Evolutionary conservation across 176 grass and related monocot species (phyloP).

Genomic region (Avena eriantha): DNA sequence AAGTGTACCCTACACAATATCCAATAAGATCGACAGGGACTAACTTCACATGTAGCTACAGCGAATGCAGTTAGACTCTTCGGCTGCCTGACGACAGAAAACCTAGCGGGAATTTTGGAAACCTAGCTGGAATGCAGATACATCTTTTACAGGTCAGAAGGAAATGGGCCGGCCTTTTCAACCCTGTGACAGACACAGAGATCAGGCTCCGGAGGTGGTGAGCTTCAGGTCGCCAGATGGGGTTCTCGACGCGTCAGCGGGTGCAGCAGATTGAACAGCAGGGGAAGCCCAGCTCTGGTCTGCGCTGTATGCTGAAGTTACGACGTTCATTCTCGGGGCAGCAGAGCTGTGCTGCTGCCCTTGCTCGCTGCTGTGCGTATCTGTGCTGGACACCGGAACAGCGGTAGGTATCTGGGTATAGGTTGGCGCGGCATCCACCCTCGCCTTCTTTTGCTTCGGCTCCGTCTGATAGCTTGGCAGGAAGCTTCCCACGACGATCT

Average conservation of each 20-base stretch:
- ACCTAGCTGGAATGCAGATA: constrained; percentile 35
- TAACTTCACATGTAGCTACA: constrained; percentile 38
- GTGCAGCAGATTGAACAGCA: constrained; percentile 46
- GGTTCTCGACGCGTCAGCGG: constrained; percentile 40
- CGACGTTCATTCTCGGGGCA: constrained; percentile 37
- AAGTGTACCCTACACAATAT: constrained; percentile 45
- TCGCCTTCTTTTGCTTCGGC: constrained; percentile 75
- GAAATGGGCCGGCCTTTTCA: background rate
- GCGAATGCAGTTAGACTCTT: constrained; percentile 53
- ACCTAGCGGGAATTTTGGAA: constrained; percentile 39
- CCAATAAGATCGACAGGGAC: constrained; percentile 20
- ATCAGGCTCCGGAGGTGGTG: constrained; percentile 52
- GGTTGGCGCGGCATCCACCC: constrained; percentile 22
- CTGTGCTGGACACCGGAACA: constrained; percentile 54
- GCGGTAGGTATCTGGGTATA: constrained; percentile 49
- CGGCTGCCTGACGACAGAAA: constrained; percentile 39
- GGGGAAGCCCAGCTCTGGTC: constrained; percentile 71
- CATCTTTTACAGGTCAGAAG: constrained; percentile 60
- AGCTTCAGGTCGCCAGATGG: constrained; percentile 61
- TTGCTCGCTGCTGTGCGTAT: constrained; percentile 50
- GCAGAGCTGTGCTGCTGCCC: constrained; percentile 35
- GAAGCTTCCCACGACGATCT: constrained; percentile 70
- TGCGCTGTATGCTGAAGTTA: constrained; percentile 46
- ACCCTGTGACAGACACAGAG: background rate
- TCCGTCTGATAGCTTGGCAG: constrained; percentile 79